phyloP scores from a whole-genome alignment of 257 asterid species.

The Fraxinus anomala region DNA sequence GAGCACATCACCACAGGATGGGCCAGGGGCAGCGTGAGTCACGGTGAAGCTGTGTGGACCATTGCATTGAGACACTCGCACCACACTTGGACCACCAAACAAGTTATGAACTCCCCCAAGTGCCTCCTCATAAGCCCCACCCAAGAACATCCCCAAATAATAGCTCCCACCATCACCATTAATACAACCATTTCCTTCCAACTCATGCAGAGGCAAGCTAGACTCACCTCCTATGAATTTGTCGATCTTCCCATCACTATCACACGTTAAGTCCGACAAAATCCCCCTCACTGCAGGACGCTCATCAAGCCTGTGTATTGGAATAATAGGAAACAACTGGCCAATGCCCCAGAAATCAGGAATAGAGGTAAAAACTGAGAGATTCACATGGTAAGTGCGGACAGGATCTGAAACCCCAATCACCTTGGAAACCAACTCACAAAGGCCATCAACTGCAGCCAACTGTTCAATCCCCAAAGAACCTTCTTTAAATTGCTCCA shows the following conservation, averaged over 20 bases:
- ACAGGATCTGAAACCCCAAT: conserved; percentile 42
- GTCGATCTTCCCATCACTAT: conserved; percentile 58
- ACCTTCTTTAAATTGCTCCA: conserved; percentile 73
- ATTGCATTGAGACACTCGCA: conserved; percentile 55
- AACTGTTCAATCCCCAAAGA: conserved; percentile 57
- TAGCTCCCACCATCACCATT: conserved; percentile 34
- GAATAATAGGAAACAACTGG: conserved; percentile 61
- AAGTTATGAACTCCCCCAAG: conserved; percentile 75
- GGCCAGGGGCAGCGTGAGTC: conserved; percentile 56
- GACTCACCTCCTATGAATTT: conserved; percentile 65
- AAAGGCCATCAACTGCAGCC: conserved; percentile 61
- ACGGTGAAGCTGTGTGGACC: conserved; percentile 62
- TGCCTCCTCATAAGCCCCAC: conserved; percentile 82
- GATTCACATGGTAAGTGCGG: conserved; percentile 53
- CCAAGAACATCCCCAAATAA: conserved; percentile 68
- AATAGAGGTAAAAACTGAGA: conserved; percentile 58
- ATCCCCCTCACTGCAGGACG: conserved; percentile 48
- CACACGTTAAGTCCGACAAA: conserved; percentile 61
- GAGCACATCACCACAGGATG: conserved; percentile 63
- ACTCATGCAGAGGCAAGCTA: conserved; percentile 55
- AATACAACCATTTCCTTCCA: conserved; percentile 33
- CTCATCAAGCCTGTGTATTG: conserved; percentile 57
- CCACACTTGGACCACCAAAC: conserved; percentile 65
- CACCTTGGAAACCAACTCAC: conserved; percentile 46
- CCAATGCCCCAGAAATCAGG: conserved; percentile 70